These are phyloP conservation scores for Neurospora pannonica DNA, from an alignment of 495 filamentous ascomycete species.

Conservation along the genomic window DNA sequence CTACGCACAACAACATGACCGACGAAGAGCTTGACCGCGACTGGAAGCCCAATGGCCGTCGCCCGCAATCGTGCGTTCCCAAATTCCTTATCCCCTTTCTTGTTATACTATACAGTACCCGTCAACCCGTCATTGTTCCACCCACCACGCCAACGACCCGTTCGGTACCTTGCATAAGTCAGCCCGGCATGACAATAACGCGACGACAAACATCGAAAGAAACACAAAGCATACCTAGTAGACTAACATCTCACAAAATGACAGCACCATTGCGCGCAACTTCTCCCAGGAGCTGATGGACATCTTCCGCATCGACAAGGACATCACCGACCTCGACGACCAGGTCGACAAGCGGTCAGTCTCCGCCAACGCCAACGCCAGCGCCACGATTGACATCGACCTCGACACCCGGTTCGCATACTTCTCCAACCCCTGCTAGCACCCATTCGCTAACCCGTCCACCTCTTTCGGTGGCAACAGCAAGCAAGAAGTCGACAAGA, in stretches of 20 bases:
- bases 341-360: conserved; percentile 79
- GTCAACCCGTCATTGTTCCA: not conserved
- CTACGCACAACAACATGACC: conserved; percentile 30
- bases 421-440: not conserved
- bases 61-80: conserved; percentile 70
- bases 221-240: not conserved
- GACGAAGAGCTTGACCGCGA: conserved; percentile 60
- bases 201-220: not conserved
- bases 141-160: not conserved
- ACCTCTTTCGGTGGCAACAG: conserved; percentile 27
- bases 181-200: not conserved
- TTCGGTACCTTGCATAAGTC: not conserved
- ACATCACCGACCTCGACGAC: conserved; percentile 64
- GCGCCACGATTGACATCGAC: not conserved
- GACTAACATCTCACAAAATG: conserved; percentile 6
- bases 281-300: conserved; percentile 83
- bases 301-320: conserved; percentile 77
- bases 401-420: not conserved
- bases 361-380: conserved; percentile 3
- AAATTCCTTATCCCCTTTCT: not conserved
- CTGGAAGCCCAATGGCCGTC: conserved; percentile 65
- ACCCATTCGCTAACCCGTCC: conserved; percentile 3
- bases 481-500: conserved; percentile 61
- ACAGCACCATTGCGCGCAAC: conserved; percentile 74
- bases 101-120: not conserved